Evolutionary conservation across 2,329 filamentous ascomycete species (phyloP).

Genomic region (Teratosphaeria gauchensis): DNA sequence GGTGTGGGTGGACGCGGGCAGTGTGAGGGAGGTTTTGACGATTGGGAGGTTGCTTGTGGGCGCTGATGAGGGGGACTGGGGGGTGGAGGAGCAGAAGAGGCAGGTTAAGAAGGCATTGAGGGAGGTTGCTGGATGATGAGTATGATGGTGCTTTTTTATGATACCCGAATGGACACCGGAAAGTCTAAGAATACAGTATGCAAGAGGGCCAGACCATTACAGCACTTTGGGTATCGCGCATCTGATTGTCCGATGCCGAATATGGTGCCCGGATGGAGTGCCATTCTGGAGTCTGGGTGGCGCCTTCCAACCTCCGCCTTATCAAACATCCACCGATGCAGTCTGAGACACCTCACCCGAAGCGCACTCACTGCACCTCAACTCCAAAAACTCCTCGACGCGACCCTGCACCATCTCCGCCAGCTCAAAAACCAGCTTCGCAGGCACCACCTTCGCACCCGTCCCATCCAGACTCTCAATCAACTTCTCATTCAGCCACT

Average conservation of each 20-base stretch:
- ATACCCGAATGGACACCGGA: neutral
- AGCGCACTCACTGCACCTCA: neutral
- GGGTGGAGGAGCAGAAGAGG: constrained; percentile 59
- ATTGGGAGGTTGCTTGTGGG: constrained; percentile 71
- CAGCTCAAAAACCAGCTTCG: constrained; percentile 1
- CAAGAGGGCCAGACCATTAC: neutral
- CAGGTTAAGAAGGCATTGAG: constrained; percentile 58
- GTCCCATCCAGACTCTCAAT: constrained; percentile 1
- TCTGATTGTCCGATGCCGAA: neutral
- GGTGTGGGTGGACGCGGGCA: constrained; percentile 82
- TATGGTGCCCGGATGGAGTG: neutral
- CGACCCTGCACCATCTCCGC: constrained; percentile 3
- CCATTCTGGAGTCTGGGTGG: neutral
- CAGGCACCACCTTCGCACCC: neutral
- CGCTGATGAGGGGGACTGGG: constrained; percentile 60
- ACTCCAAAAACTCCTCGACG: constrained; percentile 1
- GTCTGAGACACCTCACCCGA: neutral
- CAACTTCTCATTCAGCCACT: constrained; percentile 6
- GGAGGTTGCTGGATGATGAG: constrained; percentile 30
- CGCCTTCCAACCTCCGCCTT: neutral
- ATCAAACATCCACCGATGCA: neutral
- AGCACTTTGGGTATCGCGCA: neutral
- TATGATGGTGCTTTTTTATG: neutral
- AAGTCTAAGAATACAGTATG: neutral
- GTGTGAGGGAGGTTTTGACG: constrained; percentile 59